phyloP scores from a whole-genome alignment of 306 rosid genomes.

The Ormosia emarginata region DNA sequence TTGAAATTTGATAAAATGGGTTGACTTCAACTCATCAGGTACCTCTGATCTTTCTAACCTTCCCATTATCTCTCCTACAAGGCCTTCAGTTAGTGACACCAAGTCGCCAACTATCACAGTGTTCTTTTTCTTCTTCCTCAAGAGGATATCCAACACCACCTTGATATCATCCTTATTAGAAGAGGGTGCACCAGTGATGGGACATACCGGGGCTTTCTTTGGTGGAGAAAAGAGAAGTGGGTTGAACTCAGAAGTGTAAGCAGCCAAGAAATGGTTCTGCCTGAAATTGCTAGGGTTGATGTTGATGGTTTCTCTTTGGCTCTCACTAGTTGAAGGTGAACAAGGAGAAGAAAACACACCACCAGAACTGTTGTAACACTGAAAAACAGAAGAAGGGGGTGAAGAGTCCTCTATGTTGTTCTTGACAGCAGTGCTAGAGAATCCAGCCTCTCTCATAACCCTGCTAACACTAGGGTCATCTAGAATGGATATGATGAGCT shows the following conservation, averaged over 20 bases:
- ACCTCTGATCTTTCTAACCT: conserved; percentile 62
- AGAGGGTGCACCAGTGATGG: conserved; percentile 26
- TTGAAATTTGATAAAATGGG: conserved; percentile 47
- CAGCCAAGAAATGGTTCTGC: conserved; percentile 42
- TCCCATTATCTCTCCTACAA: conserved; percentile 54
- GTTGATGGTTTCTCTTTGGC: conserved; percentile 20
- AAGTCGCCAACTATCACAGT: conserved; percentile 73
- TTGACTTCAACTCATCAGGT: conserved; percentile 58
- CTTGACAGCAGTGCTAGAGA: conserved; percentile 76
- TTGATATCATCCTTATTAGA: conserved; percentile 61
- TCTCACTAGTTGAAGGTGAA: conserved; percentile 57
- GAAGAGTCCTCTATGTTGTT: conserved; percentile 67
- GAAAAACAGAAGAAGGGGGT: conserved; percentile 56
- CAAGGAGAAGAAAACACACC: conserved; percentile 79
- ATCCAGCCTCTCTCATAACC: conserved; percentile 92
- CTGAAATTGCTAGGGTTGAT: conserved; percentile 37
- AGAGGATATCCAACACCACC: conserved; percentile 55
- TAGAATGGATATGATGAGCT: conserved; percentile 71
- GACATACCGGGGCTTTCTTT: conserved; percentile 34
- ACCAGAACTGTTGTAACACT: conserved; percentile 54
- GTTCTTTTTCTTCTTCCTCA: conserved; percentile 62
- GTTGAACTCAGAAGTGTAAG: conserved; percentile 50
- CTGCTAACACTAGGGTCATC: conserved; percentile 93
- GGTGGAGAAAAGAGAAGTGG: conserved; percentile 52
- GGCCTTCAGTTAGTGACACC: conserved; percentile 45